Evolutionary conservation across 2,329 filamentous ascomycete species (phyloP).

Genomic region (Cladosporium colombiae): DNA sequence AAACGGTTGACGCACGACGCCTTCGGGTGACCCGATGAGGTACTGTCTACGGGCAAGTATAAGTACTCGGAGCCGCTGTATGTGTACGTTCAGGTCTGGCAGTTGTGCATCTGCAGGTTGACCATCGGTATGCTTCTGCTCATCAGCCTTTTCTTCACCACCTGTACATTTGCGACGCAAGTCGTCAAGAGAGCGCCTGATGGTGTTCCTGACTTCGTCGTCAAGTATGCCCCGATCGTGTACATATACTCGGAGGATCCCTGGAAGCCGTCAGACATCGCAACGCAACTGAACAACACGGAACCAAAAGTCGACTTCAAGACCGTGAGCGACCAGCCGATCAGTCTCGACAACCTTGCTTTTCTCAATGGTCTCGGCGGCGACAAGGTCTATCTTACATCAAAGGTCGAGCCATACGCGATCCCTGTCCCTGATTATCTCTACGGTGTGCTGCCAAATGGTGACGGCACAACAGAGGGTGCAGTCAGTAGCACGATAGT

Average conservation of each 20-base stretch:
- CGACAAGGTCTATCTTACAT: conserved; percentile 46
- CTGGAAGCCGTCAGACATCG: conserved; percentile 48
- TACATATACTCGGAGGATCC: conserved; percentile 46
- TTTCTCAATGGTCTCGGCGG: conserved; percentile 41
- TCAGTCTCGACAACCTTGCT: conserved; percentile 47
- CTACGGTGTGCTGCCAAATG: conserved; percentile 56
- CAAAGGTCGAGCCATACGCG: conserved; percentile 35
- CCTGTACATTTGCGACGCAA: background rate
- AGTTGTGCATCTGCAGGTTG: conserved; percentile 57
- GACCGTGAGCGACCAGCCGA: conserved; percentile 35
- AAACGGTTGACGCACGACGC: background rate
- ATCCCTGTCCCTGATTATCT: conserved; percentile 47
- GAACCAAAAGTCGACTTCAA: conserved; percentile 42
- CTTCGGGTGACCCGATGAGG: background rate
- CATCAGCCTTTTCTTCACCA: background rate
- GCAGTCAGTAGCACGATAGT: conserved; percentile 57
- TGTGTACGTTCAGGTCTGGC: too few relatives aligned
- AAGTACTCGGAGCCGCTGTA: background rate
- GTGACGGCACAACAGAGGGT: conserved; percentile 51
- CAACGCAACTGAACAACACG: conserved; percentile 44
- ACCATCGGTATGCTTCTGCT: conserved; percentile 50
- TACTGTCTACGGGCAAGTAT: background rate
- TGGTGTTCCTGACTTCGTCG: conserved; percentile 31
- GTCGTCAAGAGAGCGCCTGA: conserved; percentile 1
- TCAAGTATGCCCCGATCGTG: conserved; percentile 45